These are phyloP conservation scores for Megacollybia platyphylla DNA, from an alignment of 1,284 basidiomycete genomes.

Conservation along the genomic window DNA sequence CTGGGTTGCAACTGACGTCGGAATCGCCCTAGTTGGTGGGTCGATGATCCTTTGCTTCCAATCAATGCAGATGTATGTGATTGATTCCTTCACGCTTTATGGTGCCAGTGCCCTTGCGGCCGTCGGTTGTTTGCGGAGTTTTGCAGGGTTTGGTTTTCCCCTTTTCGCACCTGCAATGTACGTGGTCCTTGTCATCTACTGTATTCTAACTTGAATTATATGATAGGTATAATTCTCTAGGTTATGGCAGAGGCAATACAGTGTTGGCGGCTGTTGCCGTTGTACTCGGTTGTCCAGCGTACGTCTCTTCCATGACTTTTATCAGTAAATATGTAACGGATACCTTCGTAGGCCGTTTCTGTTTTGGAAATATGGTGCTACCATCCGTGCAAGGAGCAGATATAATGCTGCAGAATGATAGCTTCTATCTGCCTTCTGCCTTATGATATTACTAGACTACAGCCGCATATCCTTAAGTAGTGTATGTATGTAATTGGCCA, in stretches of 20 bases:
- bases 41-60: slow-evolving; percentile 18
- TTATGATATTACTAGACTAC: too few species aligned
- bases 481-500: too few species aligned
- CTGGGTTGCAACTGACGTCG: slow-evolving; percentile 58
- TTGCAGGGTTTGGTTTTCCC: slow-evolving; percentile 15
- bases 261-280: background rate
- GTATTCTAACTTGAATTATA: slow-evolving; percentile 15
- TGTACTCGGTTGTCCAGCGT: background rate
- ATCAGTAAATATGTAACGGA: background rate
- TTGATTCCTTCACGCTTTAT: slow-evolving; percentile 21
- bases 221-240: background rate
- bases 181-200: slow-evolving; percentile 18
- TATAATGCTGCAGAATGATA: background rate
- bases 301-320: background rate
- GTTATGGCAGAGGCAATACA: background rate
- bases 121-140: slow-evolving; percentile 13
- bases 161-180: slow-evolving; percentile 17
- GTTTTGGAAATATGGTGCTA: background rate
- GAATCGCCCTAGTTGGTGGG: slow-evolving; percentile 14
- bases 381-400: background rate
- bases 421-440: too few species aligned
- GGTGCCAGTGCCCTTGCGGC: slow-evolving; percentile 39
- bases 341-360: background rate
- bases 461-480: too few species aligned
- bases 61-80: slow-evolving; percentile 8